phyloP scores from a whole-genome alignment of 1,284 basidiomycete genomes.

The Ceratobasidium sp. region DNA sequence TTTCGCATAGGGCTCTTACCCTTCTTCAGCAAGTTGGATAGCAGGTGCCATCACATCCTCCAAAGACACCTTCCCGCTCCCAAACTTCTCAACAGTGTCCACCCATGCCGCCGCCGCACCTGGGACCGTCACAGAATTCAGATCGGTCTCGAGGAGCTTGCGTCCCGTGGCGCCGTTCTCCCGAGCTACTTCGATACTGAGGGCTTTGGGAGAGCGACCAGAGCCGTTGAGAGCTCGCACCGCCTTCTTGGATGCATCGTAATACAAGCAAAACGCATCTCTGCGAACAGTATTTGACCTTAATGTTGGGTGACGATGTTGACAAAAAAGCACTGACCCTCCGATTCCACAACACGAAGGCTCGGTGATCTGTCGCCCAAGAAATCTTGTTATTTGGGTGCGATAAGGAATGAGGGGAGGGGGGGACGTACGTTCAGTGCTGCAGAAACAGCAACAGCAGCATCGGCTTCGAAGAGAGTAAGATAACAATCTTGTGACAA shows the following conservation, averaged over 20 bases:
- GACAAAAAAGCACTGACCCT: conserved; percentile 66
- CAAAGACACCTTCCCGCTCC: conserved; percentile 83
- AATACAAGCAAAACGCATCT: conserved; percentile 94
- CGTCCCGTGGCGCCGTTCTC: conserved; percentile 76
- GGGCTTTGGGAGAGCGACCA: conserved; percentile 84
- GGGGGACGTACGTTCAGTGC: conserved; percentile 73
- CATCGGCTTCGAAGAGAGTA: conserved; percentile 66
- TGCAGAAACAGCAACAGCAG: conserved; percentile 84
- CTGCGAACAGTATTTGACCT: conserved; percentile 58
- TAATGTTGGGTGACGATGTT: conserved; percentile 32
- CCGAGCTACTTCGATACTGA: conserved; percentile 81
- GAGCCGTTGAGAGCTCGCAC: conserved; percentile 90
- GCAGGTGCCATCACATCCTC: conserved; percentile 90
- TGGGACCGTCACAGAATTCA: conserved; percentile 95
- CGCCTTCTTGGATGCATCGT: conserved; percentile 81
- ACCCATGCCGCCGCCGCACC: conserved; percentile 95
- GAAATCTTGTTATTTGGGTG: not conserved
- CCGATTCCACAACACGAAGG: conserved; percentile 83
- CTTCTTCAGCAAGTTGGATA: conserved; percentile 87
- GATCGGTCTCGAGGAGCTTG: conserved; percentile 77
- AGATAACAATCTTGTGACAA: not conserved
- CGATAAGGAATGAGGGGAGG: not conserved
- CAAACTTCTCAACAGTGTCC: conserved; percentile 87
- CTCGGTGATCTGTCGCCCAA: conserved; percentile 48
- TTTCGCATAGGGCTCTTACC: conserved; percentile 62